These are phyloP conservation scores for Aspergillus biplanus DNA, from an alignment of 495 filamentous ascomycete genomes.

Conservation along the genomic window DNA sequence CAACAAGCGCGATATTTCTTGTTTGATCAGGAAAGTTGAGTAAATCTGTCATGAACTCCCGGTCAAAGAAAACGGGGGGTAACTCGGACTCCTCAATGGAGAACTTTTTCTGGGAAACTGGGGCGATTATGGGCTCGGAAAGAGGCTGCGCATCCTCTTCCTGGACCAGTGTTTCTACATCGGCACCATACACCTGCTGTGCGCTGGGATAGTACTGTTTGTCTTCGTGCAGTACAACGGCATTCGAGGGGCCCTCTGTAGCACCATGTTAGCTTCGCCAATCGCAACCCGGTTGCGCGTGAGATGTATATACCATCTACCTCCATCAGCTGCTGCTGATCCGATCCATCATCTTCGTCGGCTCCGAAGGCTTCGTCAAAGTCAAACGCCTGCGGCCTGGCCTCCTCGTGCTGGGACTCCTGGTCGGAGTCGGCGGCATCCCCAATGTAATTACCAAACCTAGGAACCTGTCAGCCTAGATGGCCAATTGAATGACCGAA, in stretches of 20 bases:
- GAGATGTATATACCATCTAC: conserved; percentile 69
- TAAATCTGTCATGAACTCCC: conserved; percentile 92
- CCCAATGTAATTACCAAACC: conserved; percentile 96
- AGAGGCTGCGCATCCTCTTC: conserved; percentile 96
- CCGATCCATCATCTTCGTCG: conserved; percentile 59
- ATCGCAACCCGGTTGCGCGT: neutral
- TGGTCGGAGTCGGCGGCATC: conserved; percentile 88
- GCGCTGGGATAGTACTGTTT: conserved; percentile 99
- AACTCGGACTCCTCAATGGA: conserved; percentile 89
- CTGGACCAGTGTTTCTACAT: conserved; percentile 93
- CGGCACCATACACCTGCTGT: conserved; percentile 89
- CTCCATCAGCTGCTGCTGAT: conserved; percentile 90
- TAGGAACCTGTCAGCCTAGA: conserved; percentile 39
- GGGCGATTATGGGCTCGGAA: conserved; percentile 89
- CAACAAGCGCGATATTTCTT: conserved; percentile 87
- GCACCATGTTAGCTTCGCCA: conserved; percentile 20
- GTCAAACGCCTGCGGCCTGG: conserved; percentile 72
- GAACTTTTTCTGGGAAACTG: conserved; percentile 93
- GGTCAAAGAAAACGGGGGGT: conserved; percentile 82
- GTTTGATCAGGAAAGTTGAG: conserved; percentile 95
- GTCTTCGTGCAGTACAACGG: conserved; percentile 95
- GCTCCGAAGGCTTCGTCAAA: conserved; percentile 74
- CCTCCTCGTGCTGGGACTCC: conserved; percentile 74
- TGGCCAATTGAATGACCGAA: neutral
- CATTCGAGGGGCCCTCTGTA: conserved; percentile 92